Evolutionary conservation across 805 yeast species (phyloP).

Genomic region (Yarrowia bubula): DNA sequence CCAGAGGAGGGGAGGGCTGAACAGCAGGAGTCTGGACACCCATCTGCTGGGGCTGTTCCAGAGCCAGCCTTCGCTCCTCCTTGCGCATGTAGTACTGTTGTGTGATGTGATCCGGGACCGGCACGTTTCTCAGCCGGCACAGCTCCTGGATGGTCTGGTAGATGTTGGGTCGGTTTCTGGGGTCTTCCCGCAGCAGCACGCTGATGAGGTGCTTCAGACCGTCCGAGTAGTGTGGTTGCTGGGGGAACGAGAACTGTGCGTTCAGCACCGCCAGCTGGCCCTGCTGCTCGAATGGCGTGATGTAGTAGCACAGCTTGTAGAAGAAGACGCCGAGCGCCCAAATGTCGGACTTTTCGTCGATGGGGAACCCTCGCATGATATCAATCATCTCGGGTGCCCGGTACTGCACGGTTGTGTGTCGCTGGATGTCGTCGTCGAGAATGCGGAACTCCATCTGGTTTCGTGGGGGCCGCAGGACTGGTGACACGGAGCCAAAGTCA

Average conservation of each 20-base stretch:
- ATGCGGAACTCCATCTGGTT: conserved; percentile 68
- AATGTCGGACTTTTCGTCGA: conserved; percentile 88
- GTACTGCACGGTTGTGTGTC: conserved; percentile 94
- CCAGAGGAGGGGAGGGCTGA: conserved; percentile 10
- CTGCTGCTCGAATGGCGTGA: conserved; percentile 85
- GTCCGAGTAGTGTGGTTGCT: conserved; percentile 64
- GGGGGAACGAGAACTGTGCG: conserved; percentile 75
- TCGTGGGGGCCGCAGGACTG: conserved; percentile 69
- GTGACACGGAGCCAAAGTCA: conserved; percentile 89
- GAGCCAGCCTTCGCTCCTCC: conserved; percentile 10
- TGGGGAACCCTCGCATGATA: conserved; percentile 73
- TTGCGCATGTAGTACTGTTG: conserved; percentile 34
- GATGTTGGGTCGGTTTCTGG: conserved; percentile 78
- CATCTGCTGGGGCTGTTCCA: not conserved
- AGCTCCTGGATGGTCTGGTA: conserved; percentile 71
- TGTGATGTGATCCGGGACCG: conserved; percentile 45
- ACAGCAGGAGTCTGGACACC: conserved; percentile 27
- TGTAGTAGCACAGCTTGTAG: conserved; percentile 86
- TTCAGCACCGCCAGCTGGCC: conserved; percentile 85
- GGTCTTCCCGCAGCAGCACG: conserved; percentile 79
- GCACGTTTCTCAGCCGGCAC: conserved; percentile 57
- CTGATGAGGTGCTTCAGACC: conserved; percentile 72
- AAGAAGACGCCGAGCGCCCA: conserved; percentile 96
- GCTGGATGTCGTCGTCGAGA: conserved; percentile 79
- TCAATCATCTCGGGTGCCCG: conserved; percentile 96